Evolutionary conservation across 2,329 filamentous ascomycete genomes (phyloP).

Genomic region (Penicillium sp.): DNA sequence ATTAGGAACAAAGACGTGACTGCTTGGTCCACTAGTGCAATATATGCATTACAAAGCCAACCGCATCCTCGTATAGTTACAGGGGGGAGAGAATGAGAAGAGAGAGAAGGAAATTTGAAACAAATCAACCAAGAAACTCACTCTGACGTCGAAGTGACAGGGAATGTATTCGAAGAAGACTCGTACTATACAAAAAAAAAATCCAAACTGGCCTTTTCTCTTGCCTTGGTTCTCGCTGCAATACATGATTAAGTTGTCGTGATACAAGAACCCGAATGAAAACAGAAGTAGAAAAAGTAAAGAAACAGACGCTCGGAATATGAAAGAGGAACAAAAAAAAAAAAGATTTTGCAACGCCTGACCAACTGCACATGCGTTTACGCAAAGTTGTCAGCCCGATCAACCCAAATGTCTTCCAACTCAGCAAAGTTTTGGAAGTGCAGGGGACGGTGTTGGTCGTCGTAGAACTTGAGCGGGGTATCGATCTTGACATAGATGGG

Average conservation of each 20-base stretch:
- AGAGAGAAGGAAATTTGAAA: not conserved
- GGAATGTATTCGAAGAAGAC: conserved; percentile 7
- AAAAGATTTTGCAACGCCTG: conserved; percentile 23
- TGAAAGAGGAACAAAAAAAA: conserved; percentile 10
- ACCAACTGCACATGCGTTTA: conserved; percentile 46
- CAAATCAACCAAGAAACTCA: not conserved
- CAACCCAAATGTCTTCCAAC: conserved; percentile 94
- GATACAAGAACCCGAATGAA: conserved; percentile 19
- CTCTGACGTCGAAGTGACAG: conserved; percentile 1
- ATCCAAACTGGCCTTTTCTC: conserved; percentile 8
- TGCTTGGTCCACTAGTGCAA: not conserved
- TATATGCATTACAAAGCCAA: conserved; percentile 11
- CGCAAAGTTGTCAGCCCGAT: conserved; percentile 88
- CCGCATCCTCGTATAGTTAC: conserved; percentile 15
- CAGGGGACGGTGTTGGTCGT: conserved; percentile 82
- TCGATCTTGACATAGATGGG: conserved; percentile 89
- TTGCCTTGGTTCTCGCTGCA: conserved; percentile 12
- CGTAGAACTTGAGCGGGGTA: conserved; percentile 86
- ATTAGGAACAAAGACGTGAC: not conserved
- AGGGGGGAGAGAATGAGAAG: not conserved
- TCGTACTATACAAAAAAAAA: conserved; percentile 5
- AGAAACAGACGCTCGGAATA: conserved; percentile 16
- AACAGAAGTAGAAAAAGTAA: conserved; percentile 14
- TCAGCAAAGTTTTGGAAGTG: conserved; percentile 98
- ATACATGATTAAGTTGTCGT: conserved; percentile 26